Evolutionary conservation across 2,329 filamentous ascomycete genomes (phyloP).

Genomic region (Hortaea werneckii): DNA sequence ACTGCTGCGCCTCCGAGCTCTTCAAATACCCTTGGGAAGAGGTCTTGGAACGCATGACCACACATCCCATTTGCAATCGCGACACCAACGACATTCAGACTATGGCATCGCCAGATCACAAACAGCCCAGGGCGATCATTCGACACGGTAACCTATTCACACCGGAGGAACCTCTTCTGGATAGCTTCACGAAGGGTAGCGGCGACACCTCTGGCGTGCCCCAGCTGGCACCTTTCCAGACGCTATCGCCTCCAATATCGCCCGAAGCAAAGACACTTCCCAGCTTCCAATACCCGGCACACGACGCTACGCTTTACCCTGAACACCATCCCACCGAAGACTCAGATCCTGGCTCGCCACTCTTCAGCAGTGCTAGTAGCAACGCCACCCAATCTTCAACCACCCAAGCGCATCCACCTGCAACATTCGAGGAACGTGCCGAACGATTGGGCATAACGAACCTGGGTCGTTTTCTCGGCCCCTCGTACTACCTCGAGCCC

Average conservation of each 20-base stretch:
- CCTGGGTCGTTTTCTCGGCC: neutral
- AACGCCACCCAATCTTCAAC: neutral
- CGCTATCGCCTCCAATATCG: conserved; percentile 11
- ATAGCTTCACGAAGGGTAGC: conserved; percentile 1
- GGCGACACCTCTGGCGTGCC: neutral
- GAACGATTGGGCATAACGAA: neutral
- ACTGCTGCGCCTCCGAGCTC: neutral
- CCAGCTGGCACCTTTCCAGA: conserved; percentile 10
- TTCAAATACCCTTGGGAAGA: too few species aligned
- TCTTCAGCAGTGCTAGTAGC: conserved; percentile 5
- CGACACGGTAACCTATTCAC: neutral
- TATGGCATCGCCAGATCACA: neutral
- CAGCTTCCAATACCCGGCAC: conserved; percentile 5
- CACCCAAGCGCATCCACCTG: neutral
- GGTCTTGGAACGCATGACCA: too few species aligned
- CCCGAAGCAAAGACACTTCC: conserved; percentile 6
- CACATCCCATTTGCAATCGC: neutral
- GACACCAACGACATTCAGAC: neutral
- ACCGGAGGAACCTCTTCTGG: neutral
- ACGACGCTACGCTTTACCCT: conserved; percentile 10
- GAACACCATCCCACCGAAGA: conserved; percentile 4
- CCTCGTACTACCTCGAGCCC: neutral
- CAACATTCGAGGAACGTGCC: neutral
- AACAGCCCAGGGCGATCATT: neutral
- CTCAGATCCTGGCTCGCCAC: conserved; percentile 1